Percentiles rank a stretch among this genome's conserved stretches.
phyloP scores from a whole-genome alignment of 306 rosid species.

The Prunus davidiana region DNA sequence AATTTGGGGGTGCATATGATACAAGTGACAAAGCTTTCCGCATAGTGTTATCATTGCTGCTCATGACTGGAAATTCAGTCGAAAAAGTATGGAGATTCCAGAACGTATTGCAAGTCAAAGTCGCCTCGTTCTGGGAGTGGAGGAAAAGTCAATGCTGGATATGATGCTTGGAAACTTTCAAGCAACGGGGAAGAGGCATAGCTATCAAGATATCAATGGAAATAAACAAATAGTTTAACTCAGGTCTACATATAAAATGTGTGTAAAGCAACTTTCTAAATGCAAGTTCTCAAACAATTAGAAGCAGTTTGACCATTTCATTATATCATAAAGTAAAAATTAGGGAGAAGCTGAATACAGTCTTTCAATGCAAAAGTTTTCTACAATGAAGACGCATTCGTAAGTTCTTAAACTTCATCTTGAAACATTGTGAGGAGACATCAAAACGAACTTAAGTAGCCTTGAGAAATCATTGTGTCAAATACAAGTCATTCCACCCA shows the following conservation, averaged over 20 bases:
- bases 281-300: background rate
- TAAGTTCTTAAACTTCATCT: no score
- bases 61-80: background rate
- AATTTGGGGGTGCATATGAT: slow-evolving; percentile 6
- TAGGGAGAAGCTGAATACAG: background rate
- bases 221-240: background rate
- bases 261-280: background rate
- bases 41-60: background rate
- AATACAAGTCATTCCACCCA: background rate
- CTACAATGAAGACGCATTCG: background rate
- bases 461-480: no score
- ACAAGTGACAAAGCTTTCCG: background rate
- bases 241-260: background rate
- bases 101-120: no score
- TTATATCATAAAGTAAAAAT: background rate
- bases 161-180: slow-evolving; percentile 59
- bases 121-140: no score
- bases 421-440: no score
- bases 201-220: slow-evolving; percentile 10
- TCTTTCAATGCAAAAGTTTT: no score
- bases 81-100: no score
- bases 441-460: no score
- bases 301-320: background rate
- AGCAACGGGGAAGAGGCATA: slow-evolving; percentile 50
- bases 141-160: slow-evolving; percentile 67